Percentiles rank a stretch among this genome's conserved stretches.
Conservation (phyloP, 2,329 filamentous ascomycete species). For the Emericellopsis atlantica region DNA sequence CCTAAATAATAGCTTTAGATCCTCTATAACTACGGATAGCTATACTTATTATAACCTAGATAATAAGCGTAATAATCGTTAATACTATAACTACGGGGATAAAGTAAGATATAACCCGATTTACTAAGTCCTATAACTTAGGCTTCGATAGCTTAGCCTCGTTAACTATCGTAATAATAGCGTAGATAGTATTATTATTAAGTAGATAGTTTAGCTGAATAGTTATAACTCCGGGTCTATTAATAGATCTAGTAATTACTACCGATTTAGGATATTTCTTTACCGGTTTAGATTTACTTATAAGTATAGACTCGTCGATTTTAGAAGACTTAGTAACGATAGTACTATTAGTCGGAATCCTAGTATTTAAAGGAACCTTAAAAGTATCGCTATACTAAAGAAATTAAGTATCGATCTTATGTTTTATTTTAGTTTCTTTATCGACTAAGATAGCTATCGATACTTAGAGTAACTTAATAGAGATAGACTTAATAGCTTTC, state of each 20-base stretch:
- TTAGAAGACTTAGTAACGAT: constrained; percentile 40
- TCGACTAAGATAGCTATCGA: constrained; percentile 31
- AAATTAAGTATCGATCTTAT: constrained; percentile 38
- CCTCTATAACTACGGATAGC: constrained; percentile 22
- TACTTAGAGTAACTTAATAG: constrained; percentile 30
- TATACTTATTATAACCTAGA: constrained; percentile 33
- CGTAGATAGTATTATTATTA: constrained; percentile 45
- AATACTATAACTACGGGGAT: constrained; percentile 40
- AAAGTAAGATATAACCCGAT: constrained; percentile 44
- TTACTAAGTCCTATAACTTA: constrained; percentile 43
- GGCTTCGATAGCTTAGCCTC: constrained; percentile 47
- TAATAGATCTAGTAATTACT: constrained; percentile 47
- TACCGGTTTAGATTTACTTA: constrained; percentile 43
- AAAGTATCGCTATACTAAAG: constrained; percentile 46
- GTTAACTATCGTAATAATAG: constrained; percentile 47
- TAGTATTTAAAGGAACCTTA: constrained; percentile 34
- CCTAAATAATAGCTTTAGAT: constrained; percentile 13
- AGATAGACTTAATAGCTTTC: constrained; percentile 21
- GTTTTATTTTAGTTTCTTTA: constrained; percentile 14
- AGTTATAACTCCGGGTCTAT: constrained; percentile 35
- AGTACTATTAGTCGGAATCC: constrained; percentile 44
- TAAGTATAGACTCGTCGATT: constrained; percentile 54
- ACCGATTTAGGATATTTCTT: constrained; percentile 30
- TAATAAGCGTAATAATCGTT: constrained; percentile 32
- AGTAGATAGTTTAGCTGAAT: constrained; percentile 35